phyloP scores from a whole-genome alignment of 345 rosid species.

The Rhodamnia argentea region DNA sequence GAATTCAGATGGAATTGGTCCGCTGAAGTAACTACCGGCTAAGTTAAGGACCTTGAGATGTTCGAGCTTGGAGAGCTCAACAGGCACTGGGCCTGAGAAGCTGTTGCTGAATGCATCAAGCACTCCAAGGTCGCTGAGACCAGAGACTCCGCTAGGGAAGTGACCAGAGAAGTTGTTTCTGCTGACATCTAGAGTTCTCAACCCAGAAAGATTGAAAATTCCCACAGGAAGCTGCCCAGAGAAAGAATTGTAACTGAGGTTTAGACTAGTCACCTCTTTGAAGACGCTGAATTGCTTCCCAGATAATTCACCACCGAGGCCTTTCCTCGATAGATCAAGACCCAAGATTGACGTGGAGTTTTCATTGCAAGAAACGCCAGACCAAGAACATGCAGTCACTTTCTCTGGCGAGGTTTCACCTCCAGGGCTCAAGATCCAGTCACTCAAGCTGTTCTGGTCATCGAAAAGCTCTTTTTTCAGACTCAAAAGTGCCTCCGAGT shows the following conservation, averaged over 20 bases:
- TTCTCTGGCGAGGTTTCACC: constrained; percentile 11
- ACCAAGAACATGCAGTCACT: constrained; percentile 66
- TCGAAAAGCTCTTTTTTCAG: constrained; percentile 63
- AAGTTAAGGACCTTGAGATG: constrained; percentile 61
- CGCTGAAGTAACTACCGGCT: constrained; percentile 90
- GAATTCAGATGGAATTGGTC: constrained; percentile 62
- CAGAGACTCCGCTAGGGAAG: constrained; percentile 43
- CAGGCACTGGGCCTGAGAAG: constrained; percentile 73
- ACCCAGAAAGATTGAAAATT: constrained; percentile 40
- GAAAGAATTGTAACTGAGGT: constrained; percentile 71
- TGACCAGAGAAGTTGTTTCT: constrained; percentile 73
- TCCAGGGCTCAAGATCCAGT: constrained; percentile 51
- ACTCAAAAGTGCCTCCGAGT: constrained; percentile 52
- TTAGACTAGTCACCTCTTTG: constrained; percentile 64
- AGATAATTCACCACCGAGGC: constrained; percentile 48
- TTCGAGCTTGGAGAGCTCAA: constrained; percentile 40
- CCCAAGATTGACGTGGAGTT: constrained; percentile 46
- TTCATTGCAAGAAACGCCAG: constrained; percentile 61
- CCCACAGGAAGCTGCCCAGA: constrained; percentile 55
- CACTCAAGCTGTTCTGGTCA: constrained; percentile 28
- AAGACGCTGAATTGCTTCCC: constrained; percentile 44
- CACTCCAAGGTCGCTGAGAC: constrained; percentile 33
- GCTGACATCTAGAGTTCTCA: constrained; percentile 67
- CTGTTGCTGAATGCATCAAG: constrained; percentile 87
- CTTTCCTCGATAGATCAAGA: constrained; percentile 52